Percentiles rank a stretch among this genome's conserved stretches.
These are phyloP conservation scores for Xerophyta viscosa DNA, from an alignment of 106 monocot genomes.

Conservation along the genomic window DNA sequence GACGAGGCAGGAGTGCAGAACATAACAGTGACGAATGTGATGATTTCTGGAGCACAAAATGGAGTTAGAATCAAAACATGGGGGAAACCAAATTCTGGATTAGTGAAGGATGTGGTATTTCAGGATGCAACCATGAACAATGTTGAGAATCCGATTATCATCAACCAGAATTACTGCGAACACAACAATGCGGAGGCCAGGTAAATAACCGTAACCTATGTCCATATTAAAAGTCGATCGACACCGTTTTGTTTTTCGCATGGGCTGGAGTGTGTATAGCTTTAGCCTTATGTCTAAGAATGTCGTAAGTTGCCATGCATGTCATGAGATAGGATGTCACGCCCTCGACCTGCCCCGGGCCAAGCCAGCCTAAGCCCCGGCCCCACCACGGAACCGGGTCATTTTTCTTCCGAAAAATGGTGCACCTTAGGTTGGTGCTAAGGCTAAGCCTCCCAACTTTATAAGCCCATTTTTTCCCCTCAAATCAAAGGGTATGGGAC, in stretches of 20 bases:
- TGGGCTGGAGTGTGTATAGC: slow-evolving; percentile 8
- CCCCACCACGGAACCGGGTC: no score
- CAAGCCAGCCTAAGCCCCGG: no score
- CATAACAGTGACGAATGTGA: slow-evolving; percentile 8
- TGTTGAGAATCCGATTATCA: slow-evolving; percentile 21
- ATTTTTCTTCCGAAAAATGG: no score
- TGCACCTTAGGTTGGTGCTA: no score
- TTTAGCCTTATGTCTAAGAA: no score
- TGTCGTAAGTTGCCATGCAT: no score
- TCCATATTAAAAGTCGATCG: no score
- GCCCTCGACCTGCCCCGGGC: no score
- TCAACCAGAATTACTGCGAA: slow-evolving; percentile 24
- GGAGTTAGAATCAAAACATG: slow-evolving; percentile 23
- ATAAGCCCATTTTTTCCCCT: no score
- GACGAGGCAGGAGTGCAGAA: slow-evolving; percentile 13
- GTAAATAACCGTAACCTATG: not conserved
- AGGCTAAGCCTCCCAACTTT: no score
- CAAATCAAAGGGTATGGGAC: no score
- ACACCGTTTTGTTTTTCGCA: not conserved
- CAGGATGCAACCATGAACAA: slow-evolving; percentile 14
- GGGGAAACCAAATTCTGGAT: slow-evolving; percentile 5
- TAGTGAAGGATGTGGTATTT: slow-evolving; percentile 12
- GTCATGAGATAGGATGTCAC: no score
- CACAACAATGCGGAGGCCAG: slow-evolving; percentile 5
- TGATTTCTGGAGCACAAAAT: slow-evolving; percentile 10